phyloP scores from a whole-genome alignment of 2,329 filamentous ascomycete species.

The Apiospora rasikravindrae region DNA sequence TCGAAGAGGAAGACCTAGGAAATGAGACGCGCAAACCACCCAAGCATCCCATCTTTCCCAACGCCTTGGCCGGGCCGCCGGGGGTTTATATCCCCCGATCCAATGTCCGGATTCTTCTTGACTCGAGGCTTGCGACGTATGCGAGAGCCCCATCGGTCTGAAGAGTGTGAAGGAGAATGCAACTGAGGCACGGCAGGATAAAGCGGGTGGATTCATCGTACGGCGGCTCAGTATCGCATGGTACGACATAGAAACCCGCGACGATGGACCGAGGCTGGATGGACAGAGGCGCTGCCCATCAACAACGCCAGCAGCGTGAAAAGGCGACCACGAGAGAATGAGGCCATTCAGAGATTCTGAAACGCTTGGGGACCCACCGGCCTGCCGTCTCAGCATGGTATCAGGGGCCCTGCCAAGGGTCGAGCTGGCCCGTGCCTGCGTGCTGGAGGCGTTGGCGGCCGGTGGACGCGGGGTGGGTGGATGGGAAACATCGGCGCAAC shows the following conservation, averaged over 20 bases:
- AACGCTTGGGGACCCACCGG: conserved; percentile 11
- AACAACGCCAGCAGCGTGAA: neutral
- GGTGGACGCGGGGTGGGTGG: conserved; percentile 12
- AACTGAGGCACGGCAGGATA: neutral
- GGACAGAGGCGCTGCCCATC: neutral
- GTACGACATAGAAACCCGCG: neutral
- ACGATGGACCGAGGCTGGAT: neutral
- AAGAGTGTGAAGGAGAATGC: neutral
- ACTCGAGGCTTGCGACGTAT: neutral
- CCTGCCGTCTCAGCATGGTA: conserved; percentile 5
- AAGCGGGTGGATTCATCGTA: neutral
- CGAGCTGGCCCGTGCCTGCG: neutral
- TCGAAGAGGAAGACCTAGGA: neutral
- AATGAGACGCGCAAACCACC: neutral
- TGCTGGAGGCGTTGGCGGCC: neutral
- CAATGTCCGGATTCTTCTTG: no score
- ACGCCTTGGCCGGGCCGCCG: neutral
- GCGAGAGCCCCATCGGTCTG: neutral
- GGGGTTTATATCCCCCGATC: conserved; percentile 2
- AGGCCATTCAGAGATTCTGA: conserved; percentile 15
- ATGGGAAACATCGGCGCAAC: conserved; percentile 15
- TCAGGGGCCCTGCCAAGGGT: neutral
- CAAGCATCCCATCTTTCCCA: neutral
- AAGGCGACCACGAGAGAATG: conserved; percentile 4
- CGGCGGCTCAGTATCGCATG: neutral